Conservation (phyloP, 495 filamentous ascomycete species). For the Penicillium dipodomyicola region DNA sequence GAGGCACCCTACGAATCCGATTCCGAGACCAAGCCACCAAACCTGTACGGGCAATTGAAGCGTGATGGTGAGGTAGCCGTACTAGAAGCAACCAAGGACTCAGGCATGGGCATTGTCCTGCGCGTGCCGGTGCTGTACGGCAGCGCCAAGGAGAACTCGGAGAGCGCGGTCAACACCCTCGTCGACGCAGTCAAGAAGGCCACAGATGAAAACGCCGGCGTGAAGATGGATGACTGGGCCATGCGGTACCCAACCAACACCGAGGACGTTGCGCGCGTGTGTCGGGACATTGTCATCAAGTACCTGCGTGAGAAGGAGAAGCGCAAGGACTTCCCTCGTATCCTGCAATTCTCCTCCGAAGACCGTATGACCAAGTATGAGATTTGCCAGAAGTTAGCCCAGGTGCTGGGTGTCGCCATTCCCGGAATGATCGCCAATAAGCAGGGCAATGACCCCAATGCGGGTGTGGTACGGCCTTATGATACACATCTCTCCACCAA, state of each 20-base stretch:
- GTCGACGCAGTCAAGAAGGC: conserved; percentile 70
- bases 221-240: conserved; percentile 89
- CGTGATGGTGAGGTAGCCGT: conserved; percentile 78
- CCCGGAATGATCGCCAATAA: conserved; percentile 67
- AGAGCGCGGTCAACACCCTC: conserved; percentile 82
- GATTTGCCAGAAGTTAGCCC: conserved; percentile 76
- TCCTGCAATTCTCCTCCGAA: conserved; percentile 87
- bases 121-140: conserved; percentile 91
- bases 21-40: conserved; percentile 65
- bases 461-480: conserved; percentile 75
- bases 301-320: conserved; percentile 53
- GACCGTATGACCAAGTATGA: conserved; percentile 88
- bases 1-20: conserved; percentile 79
- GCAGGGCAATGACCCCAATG: conserved; percentile 72
- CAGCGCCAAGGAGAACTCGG: conserved; percentile 51
- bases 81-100: conserved; percentile 53
- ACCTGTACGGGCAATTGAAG: conserved; percentile 87
- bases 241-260: conserved; percentile 83
- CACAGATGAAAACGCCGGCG: conserved; percentile 53
- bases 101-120: conserved; percentile 63
- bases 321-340: conserved; percentile 56
- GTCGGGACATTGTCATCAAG: conserved; percentile 64
- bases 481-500: conserved; percentile 85
- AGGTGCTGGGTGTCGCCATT: conserved; percentile 76
- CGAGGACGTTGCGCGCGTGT: conserved; percentile 82